Base-by-base conservation (phyloP, 148 eudicot genomes). In the Chenopodium formosanum region DNA sequence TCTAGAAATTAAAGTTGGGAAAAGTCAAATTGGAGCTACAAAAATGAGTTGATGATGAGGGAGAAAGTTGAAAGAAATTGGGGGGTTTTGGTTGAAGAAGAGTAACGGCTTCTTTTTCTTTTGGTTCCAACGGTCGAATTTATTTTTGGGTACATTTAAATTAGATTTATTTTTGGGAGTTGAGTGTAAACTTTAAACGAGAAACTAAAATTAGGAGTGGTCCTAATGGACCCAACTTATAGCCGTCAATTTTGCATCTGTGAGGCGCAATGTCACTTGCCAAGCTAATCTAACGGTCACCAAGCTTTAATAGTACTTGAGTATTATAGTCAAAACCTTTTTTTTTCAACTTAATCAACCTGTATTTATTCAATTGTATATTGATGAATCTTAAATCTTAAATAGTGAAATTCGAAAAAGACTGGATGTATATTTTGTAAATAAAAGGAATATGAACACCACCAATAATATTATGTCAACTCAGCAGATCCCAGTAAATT, bases 81-180 rank as follows among this genome's bases (percentile, higher is more conserved):
- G 62, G 37, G 60, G 70, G 82, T 31, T 53, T 79, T 70, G 63
- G 81, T 27, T 53, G 40, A 29, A 72, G 22, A 63, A 16, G 9
- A 16, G 80, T 75, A 79, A 83, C 86, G 86, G 86, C 48, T 67
- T 79, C 48, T 74, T 74, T 81, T 65, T n/a, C 17, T n/a, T 68
- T 83, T 52, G 52, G 83, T 76, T 80, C 44, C 83, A 84, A 84
- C 86, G 86, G 86, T 84, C 86, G 79, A 78, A 78, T 78, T 9
- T 53, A 56, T 14, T 1, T 19, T 40, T 40, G 44, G 44, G 1
- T 5, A 40, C 0, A 5, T 40, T 40, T 40, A 40, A 6, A 40
- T 88, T 67, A 74, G 64, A 81, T 76, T 56, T 52, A 3, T 32
- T 40, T 82, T 32, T 32, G 37, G 19, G 44, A 37, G 44, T 37